Evolutionary conservation across 1,139 yeast genomes (phyloP).

Genomic region (Meyerozyma athensensis): DNA sequence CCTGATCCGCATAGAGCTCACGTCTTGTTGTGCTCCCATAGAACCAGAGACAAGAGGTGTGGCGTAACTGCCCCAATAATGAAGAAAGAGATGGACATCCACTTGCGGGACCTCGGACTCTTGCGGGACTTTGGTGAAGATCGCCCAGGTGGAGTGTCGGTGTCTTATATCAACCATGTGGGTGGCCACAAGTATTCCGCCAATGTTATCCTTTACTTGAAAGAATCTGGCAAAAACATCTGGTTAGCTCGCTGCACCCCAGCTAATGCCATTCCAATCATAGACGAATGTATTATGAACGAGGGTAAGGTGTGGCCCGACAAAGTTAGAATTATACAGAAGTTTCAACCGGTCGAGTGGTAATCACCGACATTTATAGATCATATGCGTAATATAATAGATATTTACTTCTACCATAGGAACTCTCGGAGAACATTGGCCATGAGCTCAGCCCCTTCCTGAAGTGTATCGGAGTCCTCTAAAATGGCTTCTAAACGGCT

Average conservation of each 20-base stretch:
- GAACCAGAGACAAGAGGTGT: conserved; percentile 87
- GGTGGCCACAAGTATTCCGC: conserved; percentile 97
- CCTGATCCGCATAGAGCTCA: conserved; percentile 44
- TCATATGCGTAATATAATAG: background rate
- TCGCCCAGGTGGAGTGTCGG: conserved; percentile 69
- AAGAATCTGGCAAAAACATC: conserved; percentile 62
- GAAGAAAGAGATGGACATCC: conserved; percentile 72
- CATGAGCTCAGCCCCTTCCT: background rate
- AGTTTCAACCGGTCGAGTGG: conserved; percentile 53
- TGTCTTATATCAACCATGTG: conserved; percentile 73
- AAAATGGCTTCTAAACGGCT: conserved; percentile 47
- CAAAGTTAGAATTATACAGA: conserved; percentile 58
- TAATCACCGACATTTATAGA: conserved; percentile 14
- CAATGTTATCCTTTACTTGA: conserved; percentile 71
- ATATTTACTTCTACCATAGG: background rate
- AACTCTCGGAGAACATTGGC: background rate
- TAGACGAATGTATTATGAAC: conserved; percentile 63
- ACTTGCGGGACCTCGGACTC: conserved; percentile 63
- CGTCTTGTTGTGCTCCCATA: conserved; percentile 80
- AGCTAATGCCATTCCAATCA: conserved; percentile 63
- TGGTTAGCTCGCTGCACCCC: conserved; percentile 91
- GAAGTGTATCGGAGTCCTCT: conserved; percentile 19
- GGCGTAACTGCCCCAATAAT: conserved; percentile 93
- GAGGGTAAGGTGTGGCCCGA: conserved; percentile 73
- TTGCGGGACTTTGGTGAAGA: conserved; percentile 71